These are phyloP conservation scores for Sporothrix mexicana DNA, from an alignment of 2,329 filamentous ascomycete species.

Conservation along the genomic window DNA sequence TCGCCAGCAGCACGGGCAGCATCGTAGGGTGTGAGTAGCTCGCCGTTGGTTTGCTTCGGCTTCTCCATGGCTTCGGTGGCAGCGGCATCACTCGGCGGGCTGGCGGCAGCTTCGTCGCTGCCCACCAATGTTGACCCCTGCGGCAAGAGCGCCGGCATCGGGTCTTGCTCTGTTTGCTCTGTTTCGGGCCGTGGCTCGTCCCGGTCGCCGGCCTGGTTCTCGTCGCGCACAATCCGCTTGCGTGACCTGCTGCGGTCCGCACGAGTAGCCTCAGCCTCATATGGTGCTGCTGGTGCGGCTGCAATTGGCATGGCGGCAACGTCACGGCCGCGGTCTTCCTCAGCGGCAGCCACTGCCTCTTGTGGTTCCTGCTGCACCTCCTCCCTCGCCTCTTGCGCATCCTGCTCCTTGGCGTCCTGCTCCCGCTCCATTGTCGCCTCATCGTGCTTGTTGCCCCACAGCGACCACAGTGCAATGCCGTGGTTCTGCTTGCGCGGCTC, in stretches of 20 bases:
- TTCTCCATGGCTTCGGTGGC: conserved; percentile 35
- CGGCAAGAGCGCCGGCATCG: not conserved
- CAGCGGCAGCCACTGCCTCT: conserved; percentile 34
- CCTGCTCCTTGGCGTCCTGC: conserved; percentile 54
- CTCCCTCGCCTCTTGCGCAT: conserved; percentile 39
- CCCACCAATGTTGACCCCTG: not conserved
- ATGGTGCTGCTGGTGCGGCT: not conserved
- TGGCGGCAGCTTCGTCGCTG: not conserved
- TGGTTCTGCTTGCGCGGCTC: conserved; percentile 65
- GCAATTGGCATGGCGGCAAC: conserved; percentile 4
- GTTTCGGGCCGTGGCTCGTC: not conserved
- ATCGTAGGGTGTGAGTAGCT: conserved; percentile 53
- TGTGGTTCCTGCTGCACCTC: conserved; percentile 40
- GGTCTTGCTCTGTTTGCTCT: too few relatives aligned
- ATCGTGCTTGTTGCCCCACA: conserved; percentile 90
- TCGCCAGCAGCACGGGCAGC: conserved; percentile 44
- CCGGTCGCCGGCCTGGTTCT: conserved; percentile 24
- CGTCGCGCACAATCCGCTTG: conserved; percentile 31
- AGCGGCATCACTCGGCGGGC: conserved; percentile 2
- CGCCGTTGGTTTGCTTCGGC: conserved; percentile 43
- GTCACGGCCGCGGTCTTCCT: conserved; percentile 21
- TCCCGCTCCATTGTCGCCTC: conserved; percentile 70
- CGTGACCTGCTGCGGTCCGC: conserved; percentile 9
- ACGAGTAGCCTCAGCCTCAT: not conserved
- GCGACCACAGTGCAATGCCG: conserved; percentile 81